Evolutionary conservation across 371 early-diverging fungal species (phyloP).

Genomic region (Phascolomyces articulosus): DNA sequence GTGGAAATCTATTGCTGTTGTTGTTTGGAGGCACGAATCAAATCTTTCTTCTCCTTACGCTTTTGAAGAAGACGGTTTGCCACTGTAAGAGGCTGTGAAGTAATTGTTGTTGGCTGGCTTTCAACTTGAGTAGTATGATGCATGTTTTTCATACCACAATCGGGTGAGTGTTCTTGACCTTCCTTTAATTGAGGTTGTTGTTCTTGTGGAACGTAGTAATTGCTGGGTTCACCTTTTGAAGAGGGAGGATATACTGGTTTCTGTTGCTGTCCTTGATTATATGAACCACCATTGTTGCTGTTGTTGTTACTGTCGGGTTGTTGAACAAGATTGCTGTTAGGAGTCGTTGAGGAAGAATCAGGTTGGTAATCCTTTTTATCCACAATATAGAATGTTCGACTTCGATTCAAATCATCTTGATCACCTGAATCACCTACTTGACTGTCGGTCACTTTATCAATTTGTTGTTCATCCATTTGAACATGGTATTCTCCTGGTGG

Average conservation of each 20-base stretch:
- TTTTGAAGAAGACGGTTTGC: background rate
- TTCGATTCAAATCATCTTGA: constrained; percentile 8
- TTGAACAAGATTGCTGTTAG: no score
- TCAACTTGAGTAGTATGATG: no score
- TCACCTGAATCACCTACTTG: constrained; percentile 6
- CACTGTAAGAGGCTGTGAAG: background rate
- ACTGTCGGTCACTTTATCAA: background rate
- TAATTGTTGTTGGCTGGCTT: background rate
- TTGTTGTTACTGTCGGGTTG: no score
- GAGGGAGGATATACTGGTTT: no score
- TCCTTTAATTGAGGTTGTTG: no score
- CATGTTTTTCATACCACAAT: no score
- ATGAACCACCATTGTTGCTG: background rate
- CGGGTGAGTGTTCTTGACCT: no score
- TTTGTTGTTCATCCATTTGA: constrained; percentile 11
- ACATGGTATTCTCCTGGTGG: constrained; percentile 20
- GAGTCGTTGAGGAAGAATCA: background rate
- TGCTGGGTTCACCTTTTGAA: no score
- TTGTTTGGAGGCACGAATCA: constrained; percentile 1
- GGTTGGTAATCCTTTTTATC: background rate
- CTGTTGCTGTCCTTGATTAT: no score
- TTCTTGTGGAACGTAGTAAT: background rate
- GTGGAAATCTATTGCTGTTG: background rate
- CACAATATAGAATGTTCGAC: constrained; percentile 15
- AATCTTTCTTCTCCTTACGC: background rate